phyloP scores from a whole-genome alignment of 108 stramenopile genomes.

The Pseudonitzschia delicatissima region DNA sequence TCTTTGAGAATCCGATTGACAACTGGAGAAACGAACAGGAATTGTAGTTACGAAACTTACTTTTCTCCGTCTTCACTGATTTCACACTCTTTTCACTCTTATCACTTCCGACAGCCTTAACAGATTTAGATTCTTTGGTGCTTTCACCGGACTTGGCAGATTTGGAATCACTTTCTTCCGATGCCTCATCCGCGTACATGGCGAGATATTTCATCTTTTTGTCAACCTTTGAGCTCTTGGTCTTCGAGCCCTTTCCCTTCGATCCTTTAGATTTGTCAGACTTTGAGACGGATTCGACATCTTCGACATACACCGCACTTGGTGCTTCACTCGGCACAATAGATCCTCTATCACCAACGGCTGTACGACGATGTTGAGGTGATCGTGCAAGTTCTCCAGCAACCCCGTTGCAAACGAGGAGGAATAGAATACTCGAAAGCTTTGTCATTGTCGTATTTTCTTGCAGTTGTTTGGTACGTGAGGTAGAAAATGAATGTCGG shows the following conservation, averaged over 20 bases:
- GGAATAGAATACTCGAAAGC: not conserved
- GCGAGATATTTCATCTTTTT: too few species aligned
- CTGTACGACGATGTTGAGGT: not conserved
- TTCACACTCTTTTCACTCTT: not conserved
- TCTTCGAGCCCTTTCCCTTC: too few species aligned
- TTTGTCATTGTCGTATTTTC: not conserved
- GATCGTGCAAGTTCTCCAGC: not conserved
- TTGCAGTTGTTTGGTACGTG: not conserved
- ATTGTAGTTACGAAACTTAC: constrained; percentile 1
- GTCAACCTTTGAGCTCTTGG: too few species aligned
- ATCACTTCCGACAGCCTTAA: not conserved
- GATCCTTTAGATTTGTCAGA: too few species aligned
- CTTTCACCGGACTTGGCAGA: not conserved
- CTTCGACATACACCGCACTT: too few species aligned
- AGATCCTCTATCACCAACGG: constrained; percentile 6
- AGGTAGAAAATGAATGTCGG: not conserved
- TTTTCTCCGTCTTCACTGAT: not conserved
- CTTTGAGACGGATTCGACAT: too few species aligned
- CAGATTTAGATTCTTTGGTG: not conserved
- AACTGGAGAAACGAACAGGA: too few species aligned
- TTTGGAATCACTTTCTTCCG: not conserved
- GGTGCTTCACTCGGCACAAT: not conserved
- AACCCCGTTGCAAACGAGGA: not conserved
- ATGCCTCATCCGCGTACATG: too few species aligned
- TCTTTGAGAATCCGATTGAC: too few species aligned